Percentiles rank a stretch among this genome's conserved stretches.
Conservation (phyloP, 2,329 filamentous ascomycete species). For the Pseudopyricularia javanii region DNA sequence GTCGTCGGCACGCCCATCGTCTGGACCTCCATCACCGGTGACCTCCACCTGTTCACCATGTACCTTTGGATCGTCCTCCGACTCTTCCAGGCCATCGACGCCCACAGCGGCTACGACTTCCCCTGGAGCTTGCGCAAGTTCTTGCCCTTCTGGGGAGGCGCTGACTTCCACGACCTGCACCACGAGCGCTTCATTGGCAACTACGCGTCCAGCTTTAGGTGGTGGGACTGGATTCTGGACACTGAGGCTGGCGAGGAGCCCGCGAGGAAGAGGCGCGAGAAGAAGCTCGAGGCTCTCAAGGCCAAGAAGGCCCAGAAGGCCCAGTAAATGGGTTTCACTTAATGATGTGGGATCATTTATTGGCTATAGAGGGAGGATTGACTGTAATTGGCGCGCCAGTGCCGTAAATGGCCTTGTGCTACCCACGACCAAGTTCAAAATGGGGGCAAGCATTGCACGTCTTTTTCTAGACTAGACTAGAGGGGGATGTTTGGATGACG, state of each 20-base stretch:
- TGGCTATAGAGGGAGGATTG: no score
- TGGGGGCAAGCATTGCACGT: not conserved
- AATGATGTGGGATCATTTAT: no score
- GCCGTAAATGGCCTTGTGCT: no score
- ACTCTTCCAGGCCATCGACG: conserved; percentile 94
- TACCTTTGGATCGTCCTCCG: conserved; percentile 90
- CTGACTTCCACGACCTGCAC: conserved; percentile 91
- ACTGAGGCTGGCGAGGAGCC: conserved; percentile 88
- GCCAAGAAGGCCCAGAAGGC: conserved; percentile 59
- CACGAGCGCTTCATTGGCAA: conserved; percentile 99
- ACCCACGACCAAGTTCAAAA: not conserved
- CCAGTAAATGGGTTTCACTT: not conserved
- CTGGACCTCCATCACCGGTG: conserved; percentile 69
- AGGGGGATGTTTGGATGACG: not conserved
- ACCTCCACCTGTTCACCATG: conserved; percentile 95
- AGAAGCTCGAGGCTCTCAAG: conserved; percentile 53
- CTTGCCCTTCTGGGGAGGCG: conserved; percentile 95
- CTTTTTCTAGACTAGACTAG: not conserved
- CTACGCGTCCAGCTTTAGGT: conserved; percentile 94
- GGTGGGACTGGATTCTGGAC: conserved; percentile 94
- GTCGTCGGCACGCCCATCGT: conserved; percentile 72
- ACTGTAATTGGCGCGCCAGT: no score
- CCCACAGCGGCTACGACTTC: conserved; percentile 96
- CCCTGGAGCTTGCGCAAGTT: conserved; percentile 89
- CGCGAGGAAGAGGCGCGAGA: conserved; percentile 69